Conservation (phyloP, 768 basidiomycete genomes). For the Clavulina sp. region DNA sequence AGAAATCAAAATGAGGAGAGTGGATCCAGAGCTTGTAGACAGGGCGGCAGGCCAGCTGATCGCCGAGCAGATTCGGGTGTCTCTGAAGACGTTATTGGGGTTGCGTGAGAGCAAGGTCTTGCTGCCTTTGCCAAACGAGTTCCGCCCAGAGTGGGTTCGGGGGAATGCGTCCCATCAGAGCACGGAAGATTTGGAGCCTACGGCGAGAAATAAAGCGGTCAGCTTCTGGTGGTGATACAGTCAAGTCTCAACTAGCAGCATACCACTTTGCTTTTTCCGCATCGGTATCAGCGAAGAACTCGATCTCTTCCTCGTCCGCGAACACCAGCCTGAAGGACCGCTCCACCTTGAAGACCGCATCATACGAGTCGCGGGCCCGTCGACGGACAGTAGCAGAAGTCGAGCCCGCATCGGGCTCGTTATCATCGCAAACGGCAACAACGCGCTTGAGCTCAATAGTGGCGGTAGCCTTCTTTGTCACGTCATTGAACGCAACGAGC, state of each 20-base stretch:
- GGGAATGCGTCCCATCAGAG: constrained; percentile 76
- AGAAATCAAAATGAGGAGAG: too few relatives aligned
- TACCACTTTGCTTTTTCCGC: constrained; percentile 79
- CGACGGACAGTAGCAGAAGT: constrained; percentile 22
- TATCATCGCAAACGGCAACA: constrained; percentile 56
- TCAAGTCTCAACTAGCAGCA: constrained; percentile 14
- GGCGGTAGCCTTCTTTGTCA: constrained; percentile 76
- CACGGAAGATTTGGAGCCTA: constrained; percentile 75
- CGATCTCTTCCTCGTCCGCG: constrained; percentile 55
- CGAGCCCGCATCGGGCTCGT: constrained; percentile 23
- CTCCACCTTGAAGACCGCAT: constrained; percentile 51
- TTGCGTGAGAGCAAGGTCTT: constrained; percentile 27
- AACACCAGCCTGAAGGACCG: constrained; percentile 77
- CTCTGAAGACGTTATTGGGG: too few relatives aligned
- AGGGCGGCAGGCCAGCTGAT: too few relatives aligned
- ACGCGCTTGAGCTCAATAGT: constrained; percentile 87
- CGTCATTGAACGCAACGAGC: constrained; percentile 79
- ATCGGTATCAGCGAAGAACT: constrained; percentile 83
- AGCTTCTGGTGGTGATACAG: constrained; percentile 3
- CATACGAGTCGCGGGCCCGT: constrained; percentile 37
- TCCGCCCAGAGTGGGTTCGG: constrained; percentile 90
- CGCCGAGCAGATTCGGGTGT: too few relatives aligned
- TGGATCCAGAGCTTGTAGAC: too few relatives aligned
- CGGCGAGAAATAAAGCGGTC: neutral
- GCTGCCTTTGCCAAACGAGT: constrained; percentile 68